Conservation (phyloP, 345 rosid genomes). For the Angophora floribunda region DNA sequence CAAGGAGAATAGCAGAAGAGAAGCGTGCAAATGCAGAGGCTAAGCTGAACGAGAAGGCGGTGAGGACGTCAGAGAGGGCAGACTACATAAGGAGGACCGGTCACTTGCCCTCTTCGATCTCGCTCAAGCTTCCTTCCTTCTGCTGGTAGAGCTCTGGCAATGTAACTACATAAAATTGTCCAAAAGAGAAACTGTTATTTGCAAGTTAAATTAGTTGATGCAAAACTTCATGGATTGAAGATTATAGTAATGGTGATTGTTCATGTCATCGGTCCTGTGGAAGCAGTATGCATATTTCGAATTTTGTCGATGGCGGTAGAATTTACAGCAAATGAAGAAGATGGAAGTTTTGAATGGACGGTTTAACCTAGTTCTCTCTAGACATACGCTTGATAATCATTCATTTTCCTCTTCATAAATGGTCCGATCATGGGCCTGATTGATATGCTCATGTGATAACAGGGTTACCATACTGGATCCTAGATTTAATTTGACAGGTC, state of each 20-base stretch:
- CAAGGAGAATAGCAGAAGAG: constrained; percentile 79
- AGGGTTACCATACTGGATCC: not conserved
- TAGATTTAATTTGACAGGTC: too few relatives aligned
- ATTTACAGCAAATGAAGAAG: not conserved
- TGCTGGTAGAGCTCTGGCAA: constrained; percentile 50
- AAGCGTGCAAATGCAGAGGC: constrained; percentile 85
- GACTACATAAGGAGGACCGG: constrained; percentile 87
- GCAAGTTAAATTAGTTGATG: not conserved
- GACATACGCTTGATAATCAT: not conserved
- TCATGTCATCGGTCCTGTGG: not conserved
- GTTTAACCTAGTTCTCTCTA: not conserved
- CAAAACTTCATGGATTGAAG: not conserved
- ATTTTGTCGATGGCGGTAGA: not conserved
- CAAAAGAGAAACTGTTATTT: not conserved
- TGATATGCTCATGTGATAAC: not conserved
- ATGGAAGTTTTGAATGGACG: not conserved
- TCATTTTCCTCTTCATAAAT: not conserved
- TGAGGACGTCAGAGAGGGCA: constrained; percentile 62
- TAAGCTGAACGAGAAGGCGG: constrained; percentile 61
- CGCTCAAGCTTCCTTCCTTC: constrained; percentile 63
- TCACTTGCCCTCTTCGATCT: constrained; percentile 63
- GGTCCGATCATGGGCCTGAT: not conserved
- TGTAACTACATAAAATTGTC: not conserved
- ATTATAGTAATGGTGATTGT: not conserved
- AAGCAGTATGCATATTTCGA: not conserved